Evolutionary conservation across 108 stramenopile species (phyloP).

Genomic region (Craspedostauros australis): DNA sequence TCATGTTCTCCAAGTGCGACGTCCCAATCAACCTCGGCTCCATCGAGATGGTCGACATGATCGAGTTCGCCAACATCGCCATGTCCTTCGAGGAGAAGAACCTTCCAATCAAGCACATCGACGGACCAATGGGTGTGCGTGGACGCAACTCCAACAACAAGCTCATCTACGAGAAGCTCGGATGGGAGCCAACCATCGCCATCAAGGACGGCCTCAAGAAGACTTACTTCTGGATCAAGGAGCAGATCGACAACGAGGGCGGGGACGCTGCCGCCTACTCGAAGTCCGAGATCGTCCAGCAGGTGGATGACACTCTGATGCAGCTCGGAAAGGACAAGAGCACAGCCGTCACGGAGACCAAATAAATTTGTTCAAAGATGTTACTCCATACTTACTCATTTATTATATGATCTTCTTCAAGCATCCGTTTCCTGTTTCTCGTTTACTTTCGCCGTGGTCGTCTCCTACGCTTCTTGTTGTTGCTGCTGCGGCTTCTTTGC

Average conservation of each 20-base stretch:
- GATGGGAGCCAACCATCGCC: constrained; percentile 91
- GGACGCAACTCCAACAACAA: constrained; percentile 98
- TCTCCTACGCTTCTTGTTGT: no score
- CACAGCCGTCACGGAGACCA: constrained; percentile 26
- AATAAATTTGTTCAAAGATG: constrained; percentile 6
- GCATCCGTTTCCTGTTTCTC: no score
- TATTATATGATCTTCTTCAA: no score
- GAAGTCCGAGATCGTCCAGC: constrained; percentile 86
- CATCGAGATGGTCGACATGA: constrained; percentile 97
- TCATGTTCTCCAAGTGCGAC: constrained; percentile 91
- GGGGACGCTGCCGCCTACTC: constrained; percentile 57
- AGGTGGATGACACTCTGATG: constrained; percentile 86
- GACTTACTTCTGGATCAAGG: constrained; percentile 97
- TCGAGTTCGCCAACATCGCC: constrained; percentile 91
- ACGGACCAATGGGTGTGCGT: constrained; percentile 97
- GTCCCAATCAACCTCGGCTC: constrained; percentile 95
- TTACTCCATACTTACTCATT: no score
- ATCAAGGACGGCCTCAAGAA: constrained; percentile 83
- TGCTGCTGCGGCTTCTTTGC: no score
- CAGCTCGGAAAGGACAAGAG: constrained; percentile 71
- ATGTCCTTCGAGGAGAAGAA: constrained; percentile 84
- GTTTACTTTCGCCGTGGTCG: no score
- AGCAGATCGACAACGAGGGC: constrained; percentile 82
- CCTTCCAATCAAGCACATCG: constrained; percentile 96
- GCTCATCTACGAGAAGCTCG: constrained; percentile 88